phyloP scores from a whole-genome alignment of 805 yeast genomes.

The Candida silvatica region DNA sequence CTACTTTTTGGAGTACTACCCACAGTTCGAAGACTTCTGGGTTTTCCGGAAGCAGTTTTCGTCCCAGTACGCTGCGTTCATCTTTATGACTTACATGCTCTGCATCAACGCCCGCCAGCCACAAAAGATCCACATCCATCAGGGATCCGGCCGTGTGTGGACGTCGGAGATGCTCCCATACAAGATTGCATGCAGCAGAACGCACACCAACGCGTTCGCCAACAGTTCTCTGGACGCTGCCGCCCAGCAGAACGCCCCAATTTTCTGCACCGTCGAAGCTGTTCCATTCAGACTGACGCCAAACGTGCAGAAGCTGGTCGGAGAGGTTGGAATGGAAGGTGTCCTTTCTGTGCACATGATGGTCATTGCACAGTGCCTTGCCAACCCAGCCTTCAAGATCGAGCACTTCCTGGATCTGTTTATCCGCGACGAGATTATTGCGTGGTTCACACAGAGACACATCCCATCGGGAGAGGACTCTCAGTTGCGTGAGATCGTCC shows the following conservation, averaged over 20 bases:
- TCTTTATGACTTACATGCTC: conserved; percentile 91
- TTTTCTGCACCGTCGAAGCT: conserved; percentile 83
- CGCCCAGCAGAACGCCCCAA: conserved; percentile 58
- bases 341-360: conserved; percentile 76
- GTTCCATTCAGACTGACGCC: conserved; percentile 97
- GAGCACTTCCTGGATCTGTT: conserved; percentile 89
- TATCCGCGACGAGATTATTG: conserved; percentile 89
- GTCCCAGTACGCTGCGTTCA: conserved; percentile 87
- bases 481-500: conserved; percentile 78
- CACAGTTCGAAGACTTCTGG: conserved; percentile 92
- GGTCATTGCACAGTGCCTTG: conserved; percentile 77
- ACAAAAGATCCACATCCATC: conserved; percentile 79
- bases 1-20: conserved; percentile 61
- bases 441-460: conserved; percentile 90
- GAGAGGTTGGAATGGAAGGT: conserved; percentile 92
- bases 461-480: conserved; percentile 66
- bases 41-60: conserved; percentile 91
- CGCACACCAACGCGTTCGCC: conserved; percentile 30
- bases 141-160: conserved; percentile 81
- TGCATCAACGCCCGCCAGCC: conserved; percentile 90
- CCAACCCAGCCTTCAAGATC: conserved; percentile 88
- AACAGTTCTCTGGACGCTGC: conserved; percentile 39
- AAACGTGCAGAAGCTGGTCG: conserved; percentile 86
- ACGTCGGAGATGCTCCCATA: conserved; percentile 95
- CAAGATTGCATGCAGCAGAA: conserved; percentile 50